Base-by-base conservation (phyloP, 257 asterid species). In the Fraxinus pennsylvanica region DNA sequence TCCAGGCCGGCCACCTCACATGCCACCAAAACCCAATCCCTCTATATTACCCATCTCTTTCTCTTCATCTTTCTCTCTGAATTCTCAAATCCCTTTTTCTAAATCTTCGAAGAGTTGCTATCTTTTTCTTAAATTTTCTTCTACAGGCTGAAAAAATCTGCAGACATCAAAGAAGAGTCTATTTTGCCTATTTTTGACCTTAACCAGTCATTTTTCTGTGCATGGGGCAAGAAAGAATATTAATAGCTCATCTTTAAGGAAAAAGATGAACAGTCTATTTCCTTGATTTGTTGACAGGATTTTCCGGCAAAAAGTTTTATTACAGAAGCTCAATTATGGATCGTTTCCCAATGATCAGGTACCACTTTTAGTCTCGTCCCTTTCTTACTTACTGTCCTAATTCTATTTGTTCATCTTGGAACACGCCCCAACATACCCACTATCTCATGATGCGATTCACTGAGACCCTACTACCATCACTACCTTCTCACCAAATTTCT, bases 281-380 rank as follows among this genome's bases (percentile, higher is more conserved):
- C 81, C 74, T 81, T 15, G 86, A 83, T 85, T 88, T 84, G 76
- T 84, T 82, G 71, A 89, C 36, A 83, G 88, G 77, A 66, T 74
- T 74, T 76, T 32, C 54, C 70, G 50, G 43, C 75, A 61, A 14
- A 74, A 65, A 15, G 71, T 71, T 50, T 15, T 3, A 13, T 50
- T 19, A 68, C 68, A 75, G 80, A 41, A 76, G 57, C 25, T 41
- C 84, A 65, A 76, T 71, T 77, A 68, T 73, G 88, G 79, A 82
- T 86, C 92, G 85, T 84, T 87, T 89, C 93, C 92, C 94, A 33
- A 89, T 85, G 86, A 71, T 76, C 92, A 87, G 88, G 91, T 88
- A 91, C 90, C 90, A 87, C 90, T 88, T 21, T 82, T 86, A 87
- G 97, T 90, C 89, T 86, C 72, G 98, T 90, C 97, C 80, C 85